Conservation (phyloP, 148 eudicot genomes). For the Chenopodium berlandieri region DNA sequence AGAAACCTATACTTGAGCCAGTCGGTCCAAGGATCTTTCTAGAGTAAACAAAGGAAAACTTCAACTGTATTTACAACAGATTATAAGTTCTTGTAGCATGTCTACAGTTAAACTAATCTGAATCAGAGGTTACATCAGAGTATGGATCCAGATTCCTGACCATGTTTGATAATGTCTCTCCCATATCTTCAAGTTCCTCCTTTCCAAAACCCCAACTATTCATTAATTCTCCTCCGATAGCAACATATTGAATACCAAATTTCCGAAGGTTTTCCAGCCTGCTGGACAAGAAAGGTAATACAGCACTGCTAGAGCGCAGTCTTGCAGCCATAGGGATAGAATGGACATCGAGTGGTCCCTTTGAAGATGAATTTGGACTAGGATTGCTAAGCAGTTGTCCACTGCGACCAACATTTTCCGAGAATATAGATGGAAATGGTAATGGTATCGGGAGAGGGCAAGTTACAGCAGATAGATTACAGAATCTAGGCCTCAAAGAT, state of each 20-base stretch:
- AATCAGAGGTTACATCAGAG: slow-evolving; percentile 65
- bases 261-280: slow-evolving; percentile 64
- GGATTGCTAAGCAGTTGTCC: slow-evolving; percentile 58
- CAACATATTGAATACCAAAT: slow-evolving; percentile 68
- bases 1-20: background rate
- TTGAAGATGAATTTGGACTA: slow-evolving; percentile 37
- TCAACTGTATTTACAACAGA: slow-evolving; percentile 6
- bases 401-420: slow-evolving; percentile 49
- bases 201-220: slow-evolving; percentile 78
- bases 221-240: slow-evolving; percentile 56
- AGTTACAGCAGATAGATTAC: slow-evolving; percentile 60
- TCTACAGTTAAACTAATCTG: slow-evolving; percentile 40
- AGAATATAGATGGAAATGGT: slow-evolving; percentile 82
- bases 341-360: slow-evolving; percentile 74
- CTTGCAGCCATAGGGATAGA: slow-evolving; percentile 91
- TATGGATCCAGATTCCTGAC: slow-evolving; percentile 48
- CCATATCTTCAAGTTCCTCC: slow-evolving; percentile 83
- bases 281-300: slow-evolving; percentile 66
- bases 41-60: background rate
- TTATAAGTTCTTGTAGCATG: background rate
- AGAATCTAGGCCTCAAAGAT: slow-evolving; percentile 56
- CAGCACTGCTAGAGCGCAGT: slow-evolving; percentile 66
- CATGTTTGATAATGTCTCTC: slow-evolving; percentile 64
- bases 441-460: slow-evolving; percentile 93
- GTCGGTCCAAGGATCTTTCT: background rate